phyloP scores from a whole-genome alignment of 768 basidiomycete genomes.

The Hericium erinaceus region DNA sequence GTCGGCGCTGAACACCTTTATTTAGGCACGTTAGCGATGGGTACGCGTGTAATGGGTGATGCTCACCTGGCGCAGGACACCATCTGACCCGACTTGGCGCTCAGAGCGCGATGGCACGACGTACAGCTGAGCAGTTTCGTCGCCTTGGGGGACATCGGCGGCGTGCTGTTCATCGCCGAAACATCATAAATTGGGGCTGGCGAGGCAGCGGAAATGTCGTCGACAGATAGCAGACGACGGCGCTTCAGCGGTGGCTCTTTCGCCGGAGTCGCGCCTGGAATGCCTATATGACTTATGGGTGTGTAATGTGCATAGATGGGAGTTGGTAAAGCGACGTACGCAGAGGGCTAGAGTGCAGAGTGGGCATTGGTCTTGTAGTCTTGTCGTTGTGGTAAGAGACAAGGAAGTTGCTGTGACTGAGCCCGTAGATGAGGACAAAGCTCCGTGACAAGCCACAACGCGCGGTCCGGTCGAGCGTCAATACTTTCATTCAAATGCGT shows the following conservation, averaged over 20 bases:
- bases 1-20: constrained; percentile 25
- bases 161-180: not conserved
- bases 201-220: no score
- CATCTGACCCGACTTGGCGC: not conserved
- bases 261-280: not conserved
- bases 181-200: no score
- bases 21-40: not conserved
- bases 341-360: not conserved
- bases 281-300: not conserved
- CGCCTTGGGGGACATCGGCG: not conserved
- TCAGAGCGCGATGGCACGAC: constrained; percentile 1
- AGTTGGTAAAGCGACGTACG: not conserved
- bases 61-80: constrained; percentile 1
- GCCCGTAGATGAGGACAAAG: not conserved
- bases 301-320: no score
- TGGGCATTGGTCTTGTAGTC: no score
- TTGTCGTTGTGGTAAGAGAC: not conserved
- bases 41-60: not conserved
- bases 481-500: no score
- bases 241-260: not conserved
- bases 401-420: not conserved
- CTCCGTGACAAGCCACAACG: no score
- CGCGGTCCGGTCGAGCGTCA: no score
- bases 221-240: not conserved
- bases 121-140: not conserved